phyloP scores from a whole-genome alignment of 306 rosid species.

The Sesbania bispinosa region DNA sequence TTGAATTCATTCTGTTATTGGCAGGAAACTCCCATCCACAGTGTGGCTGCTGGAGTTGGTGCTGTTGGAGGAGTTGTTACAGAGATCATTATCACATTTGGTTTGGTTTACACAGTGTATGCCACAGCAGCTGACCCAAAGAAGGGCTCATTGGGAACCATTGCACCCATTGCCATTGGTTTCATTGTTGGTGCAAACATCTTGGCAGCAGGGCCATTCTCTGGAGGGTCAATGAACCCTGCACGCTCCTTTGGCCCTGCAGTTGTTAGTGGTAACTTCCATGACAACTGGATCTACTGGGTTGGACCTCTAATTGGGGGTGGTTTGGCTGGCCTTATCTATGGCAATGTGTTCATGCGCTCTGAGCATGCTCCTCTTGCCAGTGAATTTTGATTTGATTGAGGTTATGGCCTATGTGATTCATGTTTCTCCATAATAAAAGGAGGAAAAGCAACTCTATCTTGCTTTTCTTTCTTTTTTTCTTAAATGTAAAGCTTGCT shows the following conservation, averaged over 20 bases:
- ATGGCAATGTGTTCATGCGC: constrained; percentile 57
- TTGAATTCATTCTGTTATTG: neutral
- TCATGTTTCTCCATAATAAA: constrained; percentile 19
- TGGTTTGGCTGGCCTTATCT: constrained; percentile 86
- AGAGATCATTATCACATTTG: constrained; percentile 79
- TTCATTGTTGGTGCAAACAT: constrained; percentile 91
- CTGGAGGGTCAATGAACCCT: constrained; percentile 96
- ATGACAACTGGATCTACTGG: constrained; percentile 84
- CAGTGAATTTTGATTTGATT: constrained; percentile 30
- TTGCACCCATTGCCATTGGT: constrained; percentile 92
- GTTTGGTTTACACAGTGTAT: constrained; percentile 80
- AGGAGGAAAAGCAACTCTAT: constrained; percentile 18
- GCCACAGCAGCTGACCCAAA: constrained; percentile 97
- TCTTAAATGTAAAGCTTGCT: too few species aligned
- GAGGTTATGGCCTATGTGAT: neutral
- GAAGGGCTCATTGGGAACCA: constrained; percentile 70
- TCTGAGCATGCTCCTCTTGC: constrained; percentile 58
- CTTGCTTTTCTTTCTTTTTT: constrained; percentile 18
- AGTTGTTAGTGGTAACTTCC: constrained; percentile 77
- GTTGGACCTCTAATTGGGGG: constrained; percentile 84
- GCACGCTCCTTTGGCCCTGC: constrained; percentile 92
- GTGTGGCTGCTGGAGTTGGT: constrained; percentile 69
- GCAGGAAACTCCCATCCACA: constrained; percentile 68
- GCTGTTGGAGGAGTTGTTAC: constrained; percentile 61
- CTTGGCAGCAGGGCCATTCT: constrained; percentile 86